Evolutionary conservation across 306 rosid genomes (phyloP).

Genomic region (Delonix regia): DNA sequence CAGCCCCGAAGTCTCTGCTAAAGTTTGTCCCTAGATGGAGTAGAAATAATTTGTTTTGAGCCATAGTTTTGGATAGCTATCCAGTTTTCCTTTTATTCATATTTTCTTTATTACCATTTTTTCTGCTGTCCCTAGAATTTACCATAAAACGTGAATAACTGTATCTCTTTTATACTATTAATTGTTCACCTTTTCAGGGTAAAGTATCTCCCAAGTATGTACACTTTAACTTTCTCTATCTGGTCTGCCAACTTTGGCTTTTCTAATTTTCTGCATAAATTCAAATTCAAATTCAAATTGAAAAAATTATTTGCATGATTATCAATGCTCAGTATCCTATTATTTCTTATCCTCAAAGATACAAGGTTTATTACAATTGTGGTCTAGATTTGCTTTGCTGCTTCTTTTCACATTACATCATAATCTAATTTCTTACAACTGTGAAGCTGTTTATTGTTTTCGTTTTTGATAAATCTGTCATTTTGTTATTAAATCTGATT

Average conservation of each 20-base stretch:
- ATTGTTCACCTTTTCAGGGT: too few relatives aligned
- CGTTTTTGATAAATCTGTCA: not conserved
- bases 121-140: not conserved
- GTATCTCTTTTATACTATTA: too few relatives aligned
- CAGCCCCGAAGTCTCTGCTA: not conserved
- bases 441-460: slow-evolving; percentile 6
- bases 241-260: too few relatives aligned
- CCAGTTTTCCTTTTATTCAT: too few relatives aligned
- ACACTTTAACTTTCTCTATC: too few relatives aligned
- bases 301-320: not conserved
- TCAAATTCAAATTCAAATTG: not conserved
- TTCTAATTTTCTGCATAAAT: not conserved
- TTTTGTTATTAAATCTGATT: slow-evolving; percentile 16
- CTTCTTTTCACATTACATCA: not conserved
- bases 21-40: not conserved
- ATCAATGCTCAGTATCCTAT: slow-evolving; percentile 1
- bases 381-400: slow-evolving; percentile 7
- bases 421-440: slow-evolving; percentile 11
- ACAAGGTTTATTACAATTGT: slow-evolving; percentile 17
- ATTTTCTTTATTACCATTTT: too few relatives aligned
- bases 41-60: too few relatives aligned
- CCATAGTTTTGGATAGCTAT: too few relatives aligned
- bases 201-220: too few relatives aligned
- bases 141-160: too few relatives aligned
- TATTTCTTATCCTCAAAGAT: not conserved